phyloP scores from a whole-genome alignment of 768 basidiomycete species.

The Hypholoma sublateritium region DNA sequence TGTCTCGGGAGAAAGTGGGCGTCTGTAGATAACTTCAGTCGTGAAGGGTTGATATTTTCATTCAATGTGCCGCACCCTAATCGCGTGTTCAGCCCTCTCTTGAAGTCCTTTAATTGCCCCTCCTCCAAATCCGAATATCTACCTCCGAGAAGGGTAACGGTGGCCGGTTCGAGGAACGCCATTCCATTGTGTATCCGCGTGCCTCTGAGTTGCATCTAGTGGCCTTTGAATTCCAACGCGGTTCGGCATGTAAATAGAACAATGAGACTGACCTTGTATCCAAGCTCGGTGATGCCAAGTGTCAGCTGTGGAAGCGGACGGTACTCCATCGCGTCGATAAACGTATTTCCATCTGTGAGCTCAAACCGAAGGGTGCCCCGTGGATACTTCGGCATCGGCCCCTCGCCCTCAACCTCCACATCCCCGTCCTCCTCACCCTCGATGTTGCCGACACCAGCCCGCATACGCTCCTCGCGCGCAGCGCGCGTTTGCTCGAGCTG shows the following conservation, averaged over 20 bases:
- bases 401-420: slow-evolving; percentile 64
- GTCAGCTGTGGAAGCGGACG: slow-evolving; percentile 60
- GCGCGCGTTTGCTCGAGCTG: slow-evolving; percentile 69
- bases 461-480: slow-evolving; percentile 61
- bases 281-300: slow-evolving; percentile 76
- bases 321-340: slow-evolving; percentile 78
- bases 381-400: slow-evolving; percentile 80
- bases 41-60: background rate
- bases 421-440: slow-evolving; percentile 54
- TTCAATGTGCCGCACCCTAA: slow-evolving; percentile 57
- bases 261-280: slow-evolving; percentile 65
- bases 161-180: slow-evolving; percentile 74
- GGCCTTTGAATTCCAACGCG: background rate
- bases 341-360: slow-evolving; percentile 74
- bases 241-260: background rate
- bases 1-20: slow-evolving; percentile 23
- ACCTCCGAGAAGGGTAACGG: slow-evolving; percentile 59
- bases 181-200: slow-evolving; percentile 68
- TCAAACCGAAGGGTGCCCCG: slow-evolving; percentile 75
- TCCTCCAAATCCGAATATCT: slow-evolving; percentile 64
- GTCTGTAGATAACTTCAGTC: slow-evolving; percentile 11
- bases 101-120: slow-evolving; percentile 58
- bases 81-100: slow-evolving; percentile 56
- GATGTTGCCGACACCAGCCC: slow-evolving; percentile 45
- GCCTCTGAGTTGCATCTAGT: slow-evolving; percentile 52